Percentiles rank a stretch among this genome's conserved stretches.
Conservation (phyloP, 768 basidiomycete genomes). For the Leccinum ochraceum region DNA sequence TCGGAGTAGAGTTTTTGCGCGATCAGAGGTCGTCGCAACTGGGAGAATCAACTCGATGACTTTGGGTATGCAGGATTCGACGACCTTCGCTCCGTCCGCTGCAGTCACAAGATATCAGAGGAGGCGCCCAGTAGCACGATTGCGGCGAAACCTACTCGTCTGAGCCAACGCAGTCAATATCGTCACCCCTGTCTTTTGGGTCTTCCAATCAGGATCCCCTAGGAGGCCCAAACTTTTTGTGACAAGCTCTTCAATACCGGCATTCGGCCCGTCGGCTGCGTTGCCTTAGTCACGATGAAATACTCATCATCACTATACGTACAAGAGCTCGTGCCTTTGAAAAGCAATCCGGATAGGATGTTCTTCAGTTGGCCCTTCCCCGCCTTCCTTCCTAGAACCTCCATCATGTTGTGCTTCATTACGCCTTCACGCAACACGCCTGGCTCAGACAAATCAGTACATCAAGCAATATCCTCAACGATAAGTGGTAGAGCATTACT, state of each 20-base stretch:
- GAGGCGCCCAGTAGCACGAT: neutral
- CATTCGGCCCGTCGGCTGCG: neutral
- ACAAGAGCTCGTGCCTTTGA: constrained; percentile 24
- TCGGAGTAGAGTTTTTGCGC: neutral
- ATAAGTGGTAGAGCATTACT: constrained; percentile 9
- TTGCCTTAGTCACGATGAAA: neutral
- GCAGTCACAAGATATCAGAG: neutral
- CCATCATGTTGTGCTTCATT: constrained; percentile 14
- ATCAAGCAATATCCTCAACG: neutral
- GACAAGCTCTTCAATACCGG: constrained; percentile 11
- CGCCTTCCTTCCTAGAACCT: constrained; percentile 20
- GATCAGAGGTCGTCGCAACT: neutral
- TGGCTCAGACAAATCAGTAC: constrained; percentile 6
- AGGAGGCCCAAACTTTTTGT: constrained; percentile 10
- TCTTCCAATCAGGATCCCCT: constrained; percentile 10
- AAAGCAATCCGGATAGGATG: constrained; percentile 24
- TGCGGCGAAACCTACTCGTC: constrained; percentile 14
- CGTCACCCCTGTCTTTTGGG: constrained; percentile 25
- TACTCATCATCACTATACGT: neutral
- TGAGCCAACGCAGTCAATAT: constrained; percentile 25
- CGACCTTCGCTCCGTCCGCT: neutral
- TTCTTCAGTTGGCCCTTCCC: constrained; percentile 15
- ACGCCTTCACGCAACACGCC: constrained; percentile 18
- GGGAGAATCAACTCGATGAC: neutral
- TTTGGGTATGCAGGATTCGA: neutral